A percentile compares a stretch with the other conserved stretches of the same genome.
These are phyloP conservation scores for Epichloe sibirici DNA, from an alignment of 2,329 filamentous ascomycete genomes.

Conservation along the genomic window DNA sequence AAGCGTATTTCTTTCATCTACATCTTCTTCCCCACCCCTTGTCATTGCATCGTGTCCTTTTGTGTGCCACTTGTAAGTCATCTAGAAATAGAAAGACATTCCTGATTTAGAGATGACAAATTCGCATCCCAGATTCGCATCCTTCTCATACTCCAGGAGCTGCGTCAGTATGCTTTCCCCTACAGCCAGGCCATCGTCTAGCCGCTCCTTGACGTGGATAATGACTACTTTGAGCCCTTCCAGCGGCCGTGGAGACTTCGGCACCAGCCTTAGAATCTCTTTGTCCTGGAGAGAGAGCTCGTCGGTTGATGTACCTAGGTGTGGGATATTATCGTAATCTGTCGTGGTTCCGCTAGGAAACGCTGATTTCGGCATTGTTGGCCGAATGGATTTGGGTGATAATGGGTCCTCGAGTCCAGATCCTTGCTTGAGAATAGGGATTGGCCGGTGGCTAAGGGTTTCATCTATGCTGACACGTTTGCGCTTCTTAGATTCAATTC, in stretches of 20 bases:
- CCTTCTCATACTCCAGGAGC: constrained; percentile 52
- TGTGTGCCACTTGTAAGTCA: not conserved
- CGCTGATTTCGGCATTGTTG: constrained; percentile 10
- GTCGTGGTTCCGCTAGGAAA: constrained; percentile 4
- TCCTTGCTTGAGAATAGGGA: constrained; percentile 10
- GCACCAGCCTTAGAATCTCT: constrained; percentile 16
- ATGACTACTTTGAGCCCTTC: constrained; percentile 69
- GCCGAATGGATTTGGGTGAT: constrained; percentile 36
- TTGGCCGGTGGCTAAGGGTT: constrained; percentile 9
- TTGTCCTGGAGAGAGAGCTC: constrained; percentile 30
- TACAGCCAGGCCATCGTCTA: constrained; percentile 58
- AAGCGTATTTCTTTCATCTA: not conserved
- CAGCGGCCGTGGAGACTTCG: constrained; percentile 36
- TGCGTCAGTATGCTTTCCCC: constrained; percentile 57
- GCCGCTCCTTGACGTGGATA: constrained; percentile 85
- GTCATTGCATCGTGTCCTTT: not conserved
- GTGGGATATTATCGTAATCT: constrained; percentile 23
- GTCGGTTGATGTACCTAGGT: constrained; percentile 34
- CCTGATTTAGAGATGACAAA: constrained; percentile 63
- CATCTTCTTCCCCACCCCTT: no score
- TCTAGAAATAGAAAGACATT: constrained; percentile 42
- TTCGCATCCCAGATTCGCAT: constrained; percentile 59
- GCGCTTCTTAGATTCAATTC: constrained; percentile 43
- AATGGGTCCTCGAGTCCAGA: constrained; percentile 30
- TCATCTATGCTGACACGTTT: constrained; percentile 39